Evolutionary conservation across 139 green algal genomes (phyloP).

Genomic region (Volvox reticuliferus): DNA sequence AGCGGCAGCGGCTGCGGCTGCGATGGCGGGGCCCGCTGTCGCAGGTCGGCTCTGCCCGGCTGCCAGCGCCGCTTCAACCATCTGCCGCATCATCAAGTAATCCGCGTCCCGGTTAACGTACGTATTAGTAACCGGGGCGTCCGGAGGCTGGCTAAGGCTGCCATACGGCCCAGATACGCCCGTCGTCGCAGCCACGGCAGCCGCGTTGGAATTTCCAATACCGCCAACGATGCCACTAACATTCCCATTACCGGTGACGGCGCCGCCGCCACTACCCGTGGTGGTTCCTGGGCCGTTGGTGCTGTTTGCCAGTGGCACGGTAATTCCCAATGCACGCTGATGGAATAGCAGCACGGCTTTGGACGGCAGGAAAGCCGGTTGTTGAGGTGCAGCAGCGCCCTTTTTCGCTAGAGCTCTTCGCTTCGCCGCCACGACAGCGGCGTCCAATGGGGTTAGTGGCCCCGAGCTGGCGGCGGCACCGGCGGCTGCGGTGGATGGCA

Average conservation of each 20-base stretch:
- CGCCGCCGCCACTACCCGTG: background rate
- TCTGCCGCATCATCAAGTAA: constrained; percentile 33
- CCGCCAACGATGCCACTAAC: background rate
- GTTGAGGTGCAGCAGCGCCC: background rate
- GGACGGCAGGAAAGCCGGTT: constrained; percentile 9
- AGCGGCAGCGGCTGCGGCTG: background rate
- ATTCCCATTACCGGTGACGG: background rate
- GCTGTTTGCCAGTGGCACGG: background rate
- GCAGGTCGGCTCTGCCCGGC: constrained; percentile 5
- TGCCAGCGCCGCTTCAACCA: constrained; percentile 24
- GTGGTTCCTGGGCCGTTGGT: background rate
- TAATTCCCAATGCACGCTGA: constrained; percentile 19
- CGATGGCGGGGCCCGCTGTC: background rate
- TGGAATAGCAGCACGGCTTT: constrained; percentile 23
- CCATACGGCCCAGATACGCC: constrained; percentile 7
- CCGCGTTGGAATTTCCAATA: background rate
- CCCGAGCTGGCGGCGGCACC: background rate
- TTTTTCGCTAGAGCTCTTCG: background rate
- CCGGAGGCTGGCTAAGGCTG: background rate
- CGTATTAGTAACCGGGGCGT: background rate
- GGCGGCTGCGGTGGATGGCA: background rate
- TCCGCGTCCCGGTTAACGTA: constrained; percentile 31
- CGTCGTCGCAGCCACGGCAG: background rate
- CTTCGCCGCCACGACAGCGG: background rate
- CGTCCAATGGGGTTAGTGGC: background rate